Percentiles rank a stretch among this genome's conserved stretches.
Conservation (phyloP, 345 rosid species). For the Ceriops zippeliana region DNA sequence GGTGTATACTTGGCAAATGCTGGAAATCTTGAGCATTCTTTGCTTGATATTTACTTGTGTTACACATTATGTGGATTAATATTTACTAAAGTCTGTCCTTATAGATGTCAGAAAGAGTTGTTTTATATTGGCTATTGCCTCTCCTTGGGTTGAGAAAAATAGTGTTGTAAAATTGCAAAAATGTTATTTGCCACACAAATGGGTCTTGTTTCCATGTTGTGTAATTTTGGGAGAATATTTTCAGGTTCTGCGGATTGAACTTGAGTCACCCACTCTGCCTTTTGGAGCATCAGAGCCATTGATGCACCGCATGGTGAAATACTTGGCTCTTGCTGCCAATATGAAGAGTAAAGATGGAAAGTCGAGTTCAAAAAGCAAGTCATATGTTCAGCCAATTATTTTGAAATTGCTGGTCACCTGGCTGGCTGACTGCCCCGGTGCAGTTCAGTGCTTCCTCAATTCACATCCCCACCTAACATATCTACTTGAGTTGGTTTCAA, state of each 20-base stretch:
- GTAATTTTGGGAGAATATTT: conserved; percentile 15
- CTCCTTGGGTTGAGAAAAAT: no score
- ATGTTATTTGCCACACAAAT: background rate
- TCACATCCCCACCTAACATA: conserved; percentile 80
- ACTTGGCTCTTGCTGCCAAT: conserved; percentile 81
- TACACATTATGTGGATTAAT: no score
- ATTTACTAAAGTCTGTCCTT: no score
- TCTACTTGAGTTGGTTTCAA: conserved; percentile 73
- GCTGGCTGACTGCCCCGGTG: conserved; percentile 76
- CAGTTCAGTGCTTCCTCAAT: conserved; percentile 83
- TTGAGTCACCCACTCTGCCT: conserved; percentile 65
- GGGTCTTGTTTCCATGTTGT: background rate
- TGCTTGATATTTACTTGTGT: no score
- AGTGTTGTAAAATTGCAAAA: no score
- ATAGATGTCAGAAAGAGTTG: no score
- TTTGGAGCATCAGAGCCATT: conserved; percentile 83
- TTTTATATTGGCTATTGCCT: no score
- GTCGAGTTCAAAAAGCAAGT: conserved; percentile 38
- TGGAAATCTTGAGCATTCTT: no score
- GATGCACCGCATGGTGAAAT: conserved; percentile 82
- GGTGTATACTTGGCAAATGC: no score
- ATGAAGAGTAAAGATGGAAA: conserved; percentile 70
- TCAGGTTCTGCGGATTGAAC: conserved; percentile 76
- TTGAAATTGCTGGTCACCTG: conserved; percentile 88
- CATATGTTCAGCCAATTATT: conserved; percentile 66